A percentile compares a stretch with the other conserved stretches of the same genome.
These are phyloP conservation scores for Termitomyces sp. DNA, from an alignment of 768 basidiomycete genomes.

Conservation along the genomic window DNA sequence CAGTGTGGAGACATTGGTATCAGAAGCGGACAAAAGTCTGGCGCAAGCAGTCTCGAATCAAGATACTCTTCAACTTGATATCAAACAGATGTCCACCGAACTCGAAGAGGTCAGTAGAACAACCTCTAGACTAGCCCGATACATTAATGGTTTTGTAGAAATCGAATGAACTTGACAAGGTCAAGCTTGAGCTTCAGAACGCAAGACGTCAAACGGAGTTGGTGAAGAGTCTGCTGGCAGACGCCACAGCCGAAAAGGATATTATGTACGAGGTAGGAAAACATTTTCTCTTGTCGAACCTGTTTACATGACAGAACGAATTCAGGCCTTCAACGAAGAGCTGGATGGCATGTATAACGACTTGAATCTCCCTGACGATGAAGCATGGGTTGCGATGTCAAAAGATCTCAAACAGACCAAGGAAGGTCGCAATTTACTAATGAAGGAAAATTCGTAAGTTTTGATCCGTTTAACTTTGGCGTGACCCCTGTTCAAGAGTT, in stretches of 20 bases:
- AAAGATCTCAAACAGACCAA: conserved; percentile 73
- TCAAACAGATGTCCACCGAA: conserved; percentile 46
- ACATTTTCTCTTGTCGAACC: not conserved
- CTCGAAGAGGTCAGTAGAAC: conserved; percentile 52
- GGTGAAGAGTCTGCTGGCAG: conserved; percentile 71
- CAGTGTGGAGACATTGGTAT: conserved; percentile 49
- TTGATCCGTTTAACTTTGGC: not conserved
- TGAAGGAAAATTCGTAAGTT: conserved; percentile 78
- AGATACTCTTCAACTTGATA: conserved; percentile 47
- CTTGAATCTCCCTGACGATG: conserved; percentile 73
- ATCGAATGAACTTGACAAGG: conserved; percentile 57
- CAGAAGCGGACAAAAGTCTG: conserved; percentile 58
- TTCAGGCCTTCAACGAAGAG: conserved; percentile 90
- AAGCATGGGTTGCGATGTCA: conserved; percentile 79
- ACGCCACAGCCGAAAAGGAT: conserved; percentile 84
- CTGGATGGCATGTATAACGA: conserved; percentile 90
- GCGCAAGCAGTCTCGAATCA: conserved; percentile 49
- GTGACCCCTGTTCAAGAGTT: conserved; percentile 1
- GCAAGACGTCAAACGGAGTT: conserved; percentile 73
- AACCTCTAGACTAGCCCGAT: not conserved
- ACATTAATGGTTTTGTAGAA: conserved; percentile 35
- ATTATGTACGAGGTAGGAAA: conserved; percentile 81
- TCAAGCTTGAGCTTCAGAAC: conserved; percentile 62
- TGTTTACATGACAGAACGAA: conserved; percentile 4
- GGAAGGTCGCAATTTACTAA: conserved; percentile 66